Evolutionary conservation across 164 flowering plant species (phyloP), one percentile per base, ranked within the genome.

Genomic region (Litsea cubeba): DNA sequence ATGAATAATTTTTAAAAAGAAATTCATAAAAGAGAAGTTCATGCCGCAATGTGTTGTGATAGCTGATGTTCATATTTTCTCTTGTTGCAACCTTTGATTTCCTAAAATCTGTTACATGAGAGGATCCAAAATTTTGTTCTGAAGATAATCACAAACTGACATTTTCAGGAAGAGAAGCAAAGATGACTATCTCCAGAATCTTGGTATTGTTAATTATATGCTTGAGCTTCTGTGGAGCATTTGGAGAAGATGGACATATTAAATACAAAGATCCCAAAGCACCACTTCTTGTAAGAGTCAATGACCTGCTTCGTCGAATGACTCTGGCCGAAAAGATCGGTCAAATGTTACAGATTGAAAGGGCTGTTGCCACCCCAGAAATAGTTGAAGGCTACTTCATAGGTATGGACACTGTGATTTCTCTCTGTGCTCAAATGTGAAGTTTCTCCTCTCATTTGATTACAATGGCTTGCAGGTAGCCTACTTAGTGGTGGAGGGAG

Each of bases 401-500:
- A 65, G 93, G 95, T 87, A 85, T 65, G 25, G 6, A 12, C 71
- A 72, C 74, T 3, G 0, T 22, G 22, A 24, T 22, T 63, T 25
- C 66, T 5, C 66, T 63, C 2, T n/a, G 14, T 23, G 24, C 32
- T 63, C 24, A 6, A 23, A 22, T 6, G 15, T 25, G 28, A 22
- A 12, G 25, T 26, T 22, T 26, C 23, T 14, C 28, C 28, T 7
- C 23, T n/a, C 40, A 68, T 40, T 20, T 12, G 25, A 11, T 2
- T 1, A 35, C 3, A 35, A 11, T 18, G 54, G 20, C 40, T 22
- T 35, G 26, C 82, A 90, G 95, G 95, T 71, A 91, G 95, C 81
- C 73, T 91, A 10, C 69, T 91, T 83, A 91, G 95, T 83, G 89
- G 87, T 32, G 92, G 91, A 74, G 95, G 95, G 70, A 91, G 93